phyloP scores from a whole-genome alignment of 2,329 filamentous ascomycete genomes.

The Neofusicoccum sp. region DNA sequence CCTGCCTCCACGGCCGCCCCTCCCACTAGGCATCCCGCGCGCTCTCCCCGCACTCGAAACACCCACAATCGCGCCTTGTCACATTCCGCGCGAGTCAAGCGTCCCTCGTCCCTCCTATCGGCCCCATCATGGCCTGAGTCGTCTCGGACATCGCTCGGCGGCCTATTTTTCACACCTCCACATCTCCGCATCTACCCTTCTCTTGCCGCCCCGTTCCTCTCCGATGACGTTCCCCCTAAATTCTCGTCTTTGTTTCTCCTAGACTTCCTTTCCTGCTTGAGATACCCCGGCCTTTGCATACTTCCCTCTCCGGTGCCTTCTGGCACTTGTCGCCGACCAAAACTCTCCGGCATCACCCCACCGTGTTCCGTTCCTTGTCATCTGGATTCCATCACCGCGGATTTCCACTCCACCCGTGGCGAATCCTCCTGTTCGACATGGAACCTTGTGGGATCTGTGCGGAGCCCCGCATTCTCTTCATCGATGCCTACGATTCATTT shows the following conservation, averaged over 20 bases:
- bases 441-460: slow-evolving; percentile 2
- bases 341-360: not conserved
- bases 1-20: not conserved
- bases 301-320: not conserved
- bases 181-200: not conserved
- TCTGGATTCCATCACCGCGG: not conserved
- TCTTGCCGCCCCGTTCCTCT: not conserved
- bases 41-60: too few species aligned
- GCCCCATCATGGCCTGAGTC: not conserved
- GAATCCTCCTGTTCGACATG: not conserved
- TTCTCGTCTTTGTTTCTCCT: not conserved
- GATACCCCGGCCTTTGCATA: not conserved
- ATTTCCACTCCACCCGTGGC: too few species aligned
- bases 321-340: not conserved
- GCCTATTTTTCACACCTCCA: not conserved
- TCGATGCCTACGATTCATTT: slow-evolving; percentile 97
- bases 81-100: not conserved
- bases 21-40: not conserved
- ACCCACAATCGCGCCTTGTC: not conserved
- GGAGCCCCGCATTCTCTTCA: slow-evolving; percentile 66
- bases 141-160: slow-evolving; percentile 3
- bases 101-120: too few species aligned
- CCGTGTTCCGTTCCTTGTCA: not conserved
- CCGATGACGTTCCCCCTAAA: not conserved
- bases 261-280: not conserved